Conservation (phyloP, 2,329 filamentous ascomycete genomes). For the Xylaria sp. region DNA sequence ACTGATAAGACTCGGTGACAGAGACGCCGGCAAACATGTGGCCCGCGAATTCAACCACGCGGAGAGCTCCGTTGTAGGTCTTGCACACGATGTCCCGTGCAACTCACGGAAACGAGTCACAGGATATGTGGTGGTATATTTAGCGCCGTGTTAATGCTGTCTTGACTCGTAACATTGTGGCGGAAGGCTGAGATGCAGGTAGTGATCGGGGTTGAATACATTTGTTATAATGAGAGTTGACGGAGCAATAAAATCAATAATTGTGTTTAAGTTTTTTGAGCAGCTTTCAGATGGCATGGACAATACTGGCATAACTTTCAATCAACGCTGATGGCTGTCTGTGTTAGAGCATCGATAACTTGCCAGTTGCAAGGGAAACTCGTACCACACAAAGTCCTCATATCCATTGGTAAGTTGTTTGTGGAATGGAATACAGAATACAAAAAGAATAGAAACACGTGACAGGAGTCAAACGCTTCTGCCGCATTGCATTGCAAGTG, state of each 20-base stretch:
- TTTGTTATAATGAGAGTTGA: background rate
- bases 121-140: background rate
- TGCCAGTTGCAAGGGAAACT: too few species aligned
- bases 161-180: background rate
- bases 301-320: background rate
- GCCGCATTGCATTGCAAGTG: background rate
- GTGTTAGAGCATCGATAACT: too few species aligned
- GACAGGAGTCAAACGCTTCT: background rate
- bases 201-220: too few species aligned
- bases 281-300: background rate
- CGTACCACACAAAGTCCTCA: background rate
- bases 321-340: too few species aligned
- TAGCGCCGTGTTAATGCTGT: background rate
- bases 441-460: background rate
- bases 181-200: background rate
- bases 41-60: background rate
- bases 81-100: background rate
- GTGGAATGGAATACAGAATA: background rate
- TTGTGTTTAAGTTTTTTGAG: background rate
- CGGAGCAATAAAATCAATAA: background rate
- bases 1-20: too few species aligned
- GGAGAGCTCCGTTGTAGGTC: background rate
- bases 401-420: background rate
- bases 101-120: background rate
- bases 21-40: too few species aligned